Evolutionary conservation across 2,329 filamentous ascomycete species (phyloP).

Genomic region (Microcyclospora tardicrescens): DNA sequence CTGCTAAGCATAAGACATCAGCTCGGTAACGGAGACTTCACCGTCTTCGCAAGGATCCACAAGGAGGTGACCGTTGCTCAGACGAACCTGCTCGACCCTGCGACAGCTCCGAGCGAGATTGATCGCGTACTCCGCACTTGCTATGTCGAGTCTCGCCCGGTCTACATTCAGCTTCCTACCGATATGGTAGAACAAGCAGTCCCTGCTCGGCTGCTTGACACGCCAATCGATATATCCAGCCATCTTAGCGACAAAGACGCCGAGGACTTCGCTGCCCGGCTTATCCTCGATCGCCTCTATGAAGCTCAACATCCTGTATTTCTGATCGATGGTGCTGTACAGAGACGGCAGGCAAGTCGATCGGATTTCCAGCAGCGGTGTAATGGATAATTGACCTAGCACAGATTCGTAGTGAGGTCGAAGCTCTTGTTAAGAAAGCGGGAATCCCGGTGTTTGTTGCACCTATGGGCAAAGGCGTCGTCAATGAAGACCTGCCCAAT

Average conservation of each 20-base stretch:
- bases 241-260: too few species aligned
- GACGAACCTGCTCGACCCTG: conserved; percentile 54
- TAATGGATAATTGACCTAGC: too few species aligned
- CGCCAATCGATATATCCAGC: conserved; percentile 1
- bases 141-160: conserved; percentile 12
- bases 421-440: conserved; percentile 8
- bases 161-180: conserved; percentile 16
- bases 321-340: too few species aligned
- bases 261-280: too few species aligned
- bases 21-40: conserved; percentile 52
- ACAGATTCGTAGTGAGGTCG: conserved; percentile 1
- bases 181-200: conserved; percentile 11
- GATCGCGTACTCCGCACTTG: conserved; percentile 45
- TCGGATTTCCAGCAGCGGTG: too few species aligned
- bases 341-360: too few species aligned
- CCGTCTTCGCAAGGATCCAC: conserved; percentile 71
- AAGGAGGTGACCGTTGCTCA: conserved; percentile 56
- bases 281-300: too few species aligned
- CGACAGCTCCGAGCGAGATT: conserved; percentile 53
- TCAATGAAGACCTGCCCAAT: conserved; percentile 8
- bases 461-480: conserved; percentile 11
- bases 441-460: conserved; percentile 10
- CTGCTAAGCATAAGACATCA: not conserved
- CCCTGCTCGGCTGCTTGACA: conserved; percentile 4
- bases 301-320: conserved; percentile 7